Percentiles rank a stretch among this genome's conserved stretches.
These are phyloP conservation scores for Monilinia polystroma DNA, from an alignment of 2,329 filamentous ascomycete genomes.

Conservation along the genomic window DNA sequence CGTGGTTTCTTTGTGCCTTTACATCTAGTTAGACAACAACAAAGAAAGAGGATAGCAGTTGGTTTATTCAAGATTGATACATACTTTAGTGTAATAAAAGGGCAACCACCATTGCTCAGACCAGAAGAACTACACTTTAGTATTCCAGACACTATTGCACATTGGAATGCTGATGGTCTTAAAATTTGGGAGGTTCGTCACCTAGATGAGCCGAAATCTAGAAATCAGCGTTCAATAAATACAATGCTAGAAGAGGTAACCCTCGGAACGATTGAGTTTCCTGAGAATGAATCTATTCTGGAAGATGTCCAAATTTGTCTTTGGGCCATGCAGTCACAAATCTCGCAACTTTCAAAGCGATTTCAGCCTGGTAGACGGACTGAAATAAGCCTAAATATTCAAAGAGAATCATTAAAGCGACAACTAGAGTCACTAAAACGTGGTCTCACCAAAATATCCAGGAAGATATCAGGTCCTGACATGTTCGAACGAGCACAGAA, in stretches of 20 bases:
- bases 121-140: slow-evolving; percentile 44
- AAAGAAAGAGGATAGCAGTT: slow-evolving; percentile 43
- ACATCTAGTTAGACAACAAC: slow-evolving; percentile 38
- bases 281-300: slow-evolving; percentile 23
- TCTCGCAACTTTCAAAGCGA: slow-evolving; percentile 28
- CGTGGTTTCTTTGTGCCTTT: slow-evolving; percentile 45
- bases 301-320: slow-evolving; percentile 37
- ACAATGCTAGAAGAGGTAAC: slow-evolving; percentile 26
- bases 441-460: slow-evolving; percentile 26
- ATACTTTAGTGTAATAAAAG: slow-evolving; percentile 41
- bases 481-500: slow-evolving; percentile 26
- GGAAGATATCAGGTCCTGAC: slow-evolving; percentile 15
- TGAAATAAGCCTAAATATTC: slow-evolving; percentile 24
- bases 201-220: slow-evolving; percentile 39
- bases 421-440: slow-evolving; percentile 30
- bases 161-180: slow-evolving; percentile 44
- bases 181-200: slow-evolving; percentile 42
- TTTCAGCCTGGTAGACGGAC: not conserved
- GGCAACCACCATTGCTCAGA: slow-evolving; percentile 40
- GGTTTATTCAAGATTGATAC: slow-evolving; percentile 44
- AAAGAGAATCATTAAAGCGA: slow-evolving; percentile 28
- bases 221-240: slow-evolving; percentile 31
- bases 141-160: slow-evolving; percentile 40
- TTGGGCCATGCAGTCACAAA: slow-evolving; percentile 30
- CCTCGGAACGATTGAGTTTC: slow-evolving; percentile 10